Conservation (phyloP, 164 flowering plant genomes). For the Nymphaea thermarum region DNA sequence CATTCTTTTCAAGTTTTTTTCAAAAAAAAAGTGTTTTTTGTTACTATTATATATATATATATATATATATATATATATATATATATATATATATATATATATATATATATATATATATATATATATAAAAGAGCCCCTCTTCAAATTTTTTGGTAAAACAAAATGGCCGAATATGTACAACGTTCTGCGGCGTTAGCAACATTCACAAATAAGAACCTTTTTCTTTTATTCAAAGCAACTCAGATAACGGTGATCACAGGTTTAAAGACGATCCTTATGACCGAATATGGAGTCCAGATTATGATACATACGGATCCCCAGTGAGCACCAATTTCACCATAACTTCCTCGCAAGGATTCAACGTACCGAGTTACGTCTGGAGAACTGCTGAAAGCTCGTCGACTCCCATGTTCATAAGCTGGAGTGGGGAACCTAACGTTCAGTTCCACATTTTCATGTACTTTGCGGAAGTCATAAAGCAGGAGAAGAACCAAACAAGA, state of each 20-base stretch:
- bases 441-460: not conserved
- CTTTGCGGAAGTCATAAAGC: not conserved
- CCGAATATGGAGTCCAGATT: not conserved
- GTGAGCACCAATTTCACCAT: not conserved
- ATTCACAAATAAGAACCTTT: no score
- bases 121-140: no score
- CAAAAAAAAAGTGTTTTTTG: no score
- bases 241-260: not conserved
- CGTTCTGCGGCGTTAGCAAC: no score
- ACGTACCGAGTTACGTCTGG: not conserved
- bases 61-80: no score
- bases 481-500: not conserved
- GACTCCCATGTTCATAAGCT: not conserved
- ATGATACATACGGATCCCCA: not conserved
- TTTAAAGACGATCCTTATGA: not conserved
- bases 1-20: no score
- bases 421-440: not conserved
- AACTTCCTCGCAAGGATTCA: not conserved
- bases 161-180: no score
- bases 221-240: no score
- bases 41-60: no score
- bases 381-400: not conserved
- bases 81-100: no score
- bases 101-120: no score
- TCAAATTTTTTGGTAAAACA: no score